A percentile compares a stretch with the other conserved stretches of the same genome.
Evolutionary conservation across 176 grass and related monocot species (phyloP).

Genomic region (Eleusine coracana): DNA sequence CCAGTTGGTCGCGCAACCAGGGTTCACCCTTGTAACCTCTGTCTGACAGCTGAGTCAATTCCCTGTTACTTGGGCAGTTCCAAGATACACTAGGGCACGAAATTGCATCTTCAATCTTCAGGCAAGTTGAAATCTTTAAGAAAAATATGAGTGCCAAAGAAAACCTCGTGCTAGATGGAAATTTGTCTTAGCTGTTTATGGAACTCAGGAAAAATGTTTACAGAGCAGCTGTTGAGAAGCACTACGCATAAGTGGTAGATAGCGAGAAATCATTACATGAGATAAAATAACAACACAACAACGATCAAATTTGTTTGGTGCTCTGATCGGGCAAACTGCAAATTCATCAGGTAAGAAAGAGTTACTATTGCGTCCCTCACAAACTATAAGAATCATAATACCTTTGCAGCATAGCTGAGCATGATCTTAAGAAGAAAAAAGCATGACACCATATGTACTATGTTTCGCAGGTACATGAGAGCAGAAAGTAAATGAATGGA

Average conservation of each 20-base stretch:
- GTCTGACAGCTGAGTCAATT: conserved; percentile 9
- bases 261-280: not conserved
- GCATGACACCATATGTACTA: not conserved
- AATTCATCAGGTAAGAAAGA: not conserved
- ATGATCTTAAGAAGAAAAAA: not conserved
- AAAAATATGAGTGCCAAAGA: not conserved
- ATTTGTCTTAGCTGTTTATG: not conserved
- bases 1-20: conserved; percentile 3
- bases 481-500: not conserved
- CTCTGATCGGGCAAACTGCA: not conserved
- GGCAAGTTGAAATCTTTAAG: not conserved
- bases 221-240: not conserved
- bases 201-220: not conserved
- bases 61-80: conserved; percentile 29
- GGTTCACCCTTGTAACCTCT: conserved; percentile 13
- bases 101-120: not conserved
- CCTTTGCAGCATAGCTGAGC: conserved; percentile 1
- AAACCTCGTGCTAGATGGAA: not conserved
- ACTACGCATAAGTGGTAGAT: not conserved
- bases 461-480: not conserved
- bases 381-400: conserved; percentile 1
- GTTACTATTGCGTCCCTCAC: not conserved
- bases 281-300: not conserved
- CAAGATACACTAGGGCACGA: not conserved
- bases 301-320: not conserved